Evolutionary conservation across 768 basidiomycete species (phyloP).

Genomic region (Mycena indigotica): DNA sequence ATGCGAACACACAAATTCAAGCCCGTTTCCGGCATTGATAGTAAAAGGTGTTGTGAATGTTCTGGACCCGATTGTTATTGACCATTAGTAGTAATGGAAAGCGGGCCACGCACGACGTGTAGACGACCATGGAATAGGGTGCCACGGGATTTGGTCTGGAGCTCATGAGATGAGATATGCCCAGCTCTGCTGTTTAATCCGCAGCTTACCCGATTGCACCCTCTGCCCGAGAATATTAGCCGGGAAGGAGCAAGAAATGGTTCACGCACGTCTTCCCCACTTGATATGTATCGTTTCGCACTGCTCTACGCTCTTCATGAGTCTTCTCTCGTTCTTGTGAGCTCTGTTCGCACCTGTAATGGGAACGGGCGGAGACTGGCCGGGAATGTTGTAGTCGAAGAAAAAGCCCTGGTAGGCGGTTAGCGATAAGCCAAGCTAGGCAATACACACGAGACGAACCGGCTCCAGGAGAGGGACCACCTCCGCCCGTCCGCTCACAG

Average conservation of each 20-base stretch:
- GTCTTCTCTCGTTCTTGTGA: not conserved
- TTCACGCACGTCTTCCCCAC: conserved; percentile 40
- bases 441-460: too few relatives aligned
- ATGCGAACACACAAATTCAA: conserved; percentile 34
- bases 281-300: conserved; percentile 40
- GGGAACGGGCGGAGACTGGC: conserved; percentile 33
- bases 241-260: conserved; percentile 26
- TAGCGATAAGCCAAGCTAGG: too few relatives aligned
- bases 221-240: not conserved
- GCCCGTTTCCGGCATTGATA: conserved; percentile 40
- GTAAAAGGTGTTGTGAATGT: conserved; percentile 46
- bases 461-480: conserved; percentile 27
- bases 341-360: conserved; percentile 29
- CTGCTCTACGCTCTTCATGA: conserved; percentile 29
- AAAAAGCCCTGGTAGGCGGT: conserved; percentile 40
- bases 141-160: conserved; percentile 46
- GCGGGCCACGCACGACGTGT: conserved; percentile 41
- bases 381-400: conserved; percentile 36
- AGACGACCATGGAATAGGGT: conserved; percentile 54
- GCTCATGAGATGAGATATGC: not conserved
- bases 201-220: conserved; percentile 16
- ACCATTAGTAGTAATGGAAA: not conserved
- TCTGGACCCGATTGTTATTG: conserved; percentile 25
- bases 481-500: not conserved
- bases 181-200: not conserved